Conservation (phyloP, 2,329 filamentous ascomycete genomes). For the Epichloe uncinata region DNA sequence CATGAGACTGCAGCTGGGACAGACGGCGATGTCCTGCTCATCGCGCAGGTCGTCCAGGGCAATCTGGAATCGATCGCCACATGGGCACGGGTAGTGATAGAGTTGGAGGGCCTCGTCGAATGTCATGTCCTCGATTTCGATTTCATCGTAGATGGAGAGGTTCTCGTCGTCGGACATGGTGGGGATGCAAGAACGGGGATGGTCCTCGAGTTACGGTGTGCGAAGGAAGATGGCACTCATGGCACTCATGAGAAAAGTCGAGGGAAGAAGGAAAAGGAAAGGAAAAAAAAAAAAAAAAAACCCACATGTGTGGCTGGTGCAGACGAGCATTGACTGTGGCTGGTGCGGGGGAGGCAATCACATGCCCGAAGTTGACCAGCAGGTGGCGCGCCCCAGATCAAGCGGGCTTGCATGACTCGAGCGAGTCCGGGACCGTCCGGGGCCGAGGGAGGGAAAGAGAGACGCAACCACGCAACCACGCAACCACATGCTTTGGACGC, state of each 20-base stretch:
- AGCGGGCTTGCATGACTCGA: not conserved
- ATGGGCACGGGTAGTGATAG: conserved; percentile 94
- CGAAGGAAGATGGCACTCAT: too few relatives aligned
- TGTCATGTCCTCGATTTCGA: conserved; percentile 98
- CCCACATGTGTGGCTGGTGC: conserved; percentile 7
- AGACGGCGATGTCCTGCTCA: conserved; percentile 89
- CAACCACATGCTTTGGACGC: not conserved
- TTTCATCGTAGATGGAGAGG: conserved; percentile 82
- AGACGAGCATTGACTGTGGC: too few relatives aligned
- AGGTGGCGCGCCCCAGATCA: not conserved
- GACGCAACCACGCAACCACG: too few relatives aligned
- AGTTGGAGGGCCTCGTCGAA: conserved; percentile 71
- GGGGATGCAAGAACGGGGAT: not conserved
- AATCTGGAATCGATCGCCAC: conserved; percentile 93
- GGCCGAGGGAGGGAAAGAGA: not conserved
- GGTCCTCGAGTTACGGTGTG: too few relatives aligned
- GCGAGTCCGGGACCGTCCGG: not conserved
- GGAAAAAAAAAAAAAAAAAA: conserved; percentile 6
- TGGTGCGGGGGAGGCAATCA: not conserved
- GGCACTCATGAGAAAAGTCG: not conserved
- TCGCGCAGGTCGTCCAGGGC: conserved; percentile 72
- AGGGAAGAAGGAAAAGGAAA: not conserved
- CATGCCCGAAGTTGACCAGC: not conserved
- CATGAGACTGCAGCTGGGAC: conserved; percentile 94
- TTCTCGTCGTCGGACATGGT: conserved; percentile 49